Percentiles rank a stretch among this genome's conserved stretches.
Conservation (phyloP, 78 protist species). For the Dictyostelium brefeldianum region DNA sequence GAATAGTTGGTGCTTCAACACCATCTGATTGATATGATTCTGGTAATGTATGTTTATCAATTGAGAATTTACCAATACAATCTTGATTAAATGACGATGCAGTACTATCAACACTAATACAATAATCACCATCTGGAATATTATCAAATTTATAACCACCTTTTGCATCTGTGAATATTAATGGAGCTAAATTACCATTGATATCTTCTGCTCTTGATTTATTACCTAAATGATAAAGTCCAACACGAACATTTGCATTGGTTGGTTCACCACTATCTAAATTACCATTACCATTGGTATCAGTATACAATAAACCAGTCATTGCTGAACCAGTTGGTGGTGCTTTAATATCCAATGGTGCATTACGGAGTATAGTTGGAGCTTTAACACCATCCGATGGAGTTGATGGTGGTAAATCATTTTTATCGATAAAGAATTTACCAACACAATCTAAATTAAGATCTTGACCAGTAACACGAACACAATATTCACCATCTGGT, state of each 20-base stretch:
- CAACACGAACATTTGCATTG: not conserved
- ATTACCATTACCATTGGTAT: slow-evolving; percentile 45
- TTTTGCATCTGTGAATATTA: slow-evolving; percentile 15
- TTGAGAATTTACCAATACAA: not conserved
- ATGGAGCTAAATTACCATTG: slow-evolving; percentile 2
- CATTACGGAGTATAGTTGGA: not conserved
- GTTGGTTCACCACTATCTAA: slow-evolving; percentile 49
- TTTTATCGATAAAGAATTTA: not conserved
- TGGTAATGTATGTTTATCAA: not conserved
- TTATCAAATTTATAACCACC: slow-evolving; percentile 17
- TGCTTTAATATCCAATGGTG: not conserved
- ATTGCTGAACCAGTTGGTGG: not conserved
- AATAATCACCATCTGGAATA: slow-evolving; percentile 19
- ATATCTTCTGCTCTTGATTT: not conserved
- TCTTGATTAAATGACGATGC: slow-evolving; percentile 1
- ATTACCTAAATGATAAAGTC: not conserved
- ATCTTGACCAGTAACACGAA: not conserved
- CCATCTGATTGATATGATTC: not conserved
- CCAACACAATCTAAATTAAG: not conserved
- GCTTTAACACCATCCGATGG: not conserved
- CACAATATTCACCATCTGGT: not conserved
- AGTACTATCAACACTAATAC: not conserved
- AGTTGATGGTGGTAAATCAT: not conserved
- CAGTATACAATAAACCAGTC: not conserved
- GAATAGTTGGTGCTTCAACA: not conserved